Conservation (phyloP, 352 stramenopile genomes). For the Pythium brachiatum region DNA sequence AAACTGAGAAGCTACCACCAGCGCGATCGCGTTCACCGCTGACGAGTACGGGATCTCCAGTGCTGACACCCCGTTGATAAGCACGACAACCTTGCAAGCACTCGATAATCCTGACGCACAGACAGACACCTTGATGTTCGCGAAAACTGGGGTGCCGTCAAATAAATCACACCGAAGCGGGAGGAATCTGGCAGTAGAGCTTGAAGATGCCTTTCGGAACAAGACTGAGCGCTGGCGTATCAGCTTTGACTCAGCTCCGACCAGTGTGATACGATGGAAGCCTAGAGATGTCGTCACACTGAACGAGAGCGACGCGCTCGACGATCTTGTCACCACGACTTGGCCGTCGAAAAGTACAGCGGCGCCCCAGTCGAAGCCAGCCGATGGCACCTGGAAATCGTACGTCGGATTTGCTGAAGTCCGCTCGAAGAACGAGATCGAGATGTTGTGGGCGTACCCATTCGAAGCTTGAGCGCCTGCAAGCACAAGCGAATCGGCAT, state of each 20-base stretch:
- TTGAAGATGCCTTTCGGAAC: conserved; percentile 32
- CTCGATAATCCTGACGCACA: conserved; percentile 22
- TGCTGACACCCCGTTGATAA: conserved; percentile 14
- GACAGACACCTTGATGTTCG: conserved; percentile 32
- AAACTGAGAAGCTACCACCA: conserved; percentile 11
- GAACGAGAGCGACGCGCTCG: conserved; percentile 35
- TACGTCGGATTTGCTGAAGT: conserved; percentile 28
- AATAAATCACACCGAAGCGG: conserved; percentile 51
- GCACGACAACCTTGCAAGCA: conserved; percentile 20
- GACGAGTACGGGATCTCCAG: conserved; percentile 10
- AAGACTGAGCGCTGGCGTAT: conserved; percentile 35
- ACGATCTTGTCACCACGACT: conserved; percentile 28
- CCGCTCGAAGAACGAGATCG: conserved; percentile 49
- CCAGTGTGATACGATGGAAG: conserved; percentile 36
- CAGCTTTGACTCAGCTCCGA: conserved; percentile 49
- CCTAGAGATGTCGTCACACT: conserved; percentile 32
- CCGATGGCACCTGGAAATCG: conserved; percentile 49
- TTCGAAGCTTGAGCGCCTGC: conserved; percentile 17
- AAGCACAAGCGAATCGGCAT: conserved; percentile 35
- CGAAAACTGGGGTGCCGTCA: conserved; percentile 38
- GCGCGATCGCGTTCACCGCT: conserved; percentile 16
- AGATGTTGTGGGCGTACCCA: conserved; percentile 54
- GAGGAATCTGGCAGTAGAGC: conserved; percentile 15
- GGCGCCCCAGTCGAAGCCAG: conserved; percentile 47
- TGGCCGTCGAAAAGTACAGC: conserved; percentile 35